Percentiles rank a stretch among this genome's conserved stretches.
Conservation (phyloP, 306 rosid species). For the Cucurbita moschata region DNA sequence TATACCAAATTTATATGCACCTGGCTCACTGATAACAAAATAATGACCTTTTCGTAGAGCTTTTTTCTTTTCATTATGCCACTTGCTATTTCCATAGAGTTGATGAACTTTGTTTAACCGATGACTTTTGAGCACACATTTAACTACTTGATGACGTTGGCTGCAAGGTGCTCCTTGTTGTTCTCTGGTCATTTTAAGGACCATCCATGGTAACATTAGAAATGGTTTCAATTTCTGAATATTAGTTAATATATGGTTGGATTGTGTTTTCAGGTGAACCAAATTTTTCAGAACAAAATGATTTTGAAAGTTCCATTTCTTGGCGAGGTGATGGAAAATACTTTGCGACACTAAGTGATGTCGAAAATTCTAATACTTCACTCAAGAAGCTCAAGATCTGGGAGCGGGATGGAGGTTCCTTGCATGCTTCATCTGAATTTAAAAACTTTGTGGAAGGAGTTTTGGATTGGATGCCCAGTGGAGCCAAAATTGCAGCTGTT, state of each 20-base stretch:
- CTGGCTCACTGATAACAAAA: not conserved
- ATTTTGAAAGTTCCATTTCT: constrained; percentile 28
- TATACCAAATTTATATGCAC: too few species aligned
- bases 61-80: not conserved
- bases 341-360: constrained; percentile 50
- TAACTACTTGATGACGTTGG: not conserved
- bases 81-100: not conserved
- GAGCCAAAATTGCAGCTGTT: constrained; percentile 84
- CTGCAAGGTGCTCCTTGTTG: not conserved
- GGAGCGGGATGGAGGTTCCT: constrained; percentile 71
- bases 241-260: not conserved
- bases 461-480: constrained; percentile 97
- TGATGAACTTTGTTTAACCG: not conserved
- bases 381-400: constrained; percentile 62
- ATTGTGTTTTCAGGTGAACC: constrained; percentile 46
- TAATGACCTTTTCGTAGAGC: not conserved
- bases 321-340: constrained; percentile 97
- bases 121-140: not conserved
- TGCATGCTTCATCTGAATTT: constrained; percentile 62
- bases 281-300: constrained; percentile 7
- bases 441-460: constrained; percentile 45
- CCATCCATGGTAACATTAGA: not conserved
- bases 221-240: not conserved
- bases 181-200: not conserved
- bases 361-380: constrained; percentile 13